Percentiles rank a stretch among this genome's conserved stretches.
Conservation (phyloP, 768 basidiomycete species). For the Lactarius sp. region DNA sequence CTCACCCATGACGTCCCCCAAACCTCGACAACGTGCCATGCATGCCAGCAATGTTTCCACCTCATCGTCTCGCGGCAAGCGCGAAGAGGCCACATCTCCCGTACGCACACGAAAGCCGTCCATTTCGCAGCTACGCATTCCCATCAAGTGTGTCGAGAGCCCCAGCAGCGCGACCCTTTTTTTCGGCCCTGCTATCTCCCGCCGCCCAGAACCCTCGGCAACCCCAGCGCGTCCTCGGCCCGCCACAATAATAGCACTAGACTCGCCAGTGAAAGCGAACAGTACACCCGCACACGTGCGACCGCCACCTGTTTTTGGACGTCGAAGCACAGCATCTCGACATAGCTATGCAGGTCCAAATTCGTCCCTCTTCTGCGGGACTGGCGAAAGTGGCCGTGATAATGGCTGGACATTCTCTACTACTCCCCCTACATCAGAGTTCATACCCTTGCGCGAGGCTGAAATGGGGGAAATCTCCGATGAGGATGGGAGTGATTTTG, state of each 20-base stretch:
- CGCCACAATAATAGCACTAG: slow-evolving; percentile 17
- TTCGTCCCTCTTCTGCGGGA: slow-evolving; percentile 7
- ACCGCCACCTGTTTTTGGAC: slow-evolving; percentile 10
- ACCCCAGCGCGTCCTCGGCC: slow-evolving; percentile 16
- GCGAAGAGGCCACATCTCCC: slow-evolving; percentile 16
- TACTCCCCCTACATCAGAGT: slow-evolving; percentile 8
- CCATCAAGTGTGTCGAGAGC: slow-evolving; percentile 17
- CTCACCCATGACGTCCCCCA: slow-evolving; percentile 21
- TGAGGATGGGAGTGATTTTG: slow-evolving; percentile 22
- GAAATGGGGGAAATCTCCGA: slow-evolving; percentile 25
- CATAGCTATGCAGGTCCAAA: slow-evolving; percentile 22
- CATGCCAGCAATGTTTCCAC: slow-evolving; percentile 19
- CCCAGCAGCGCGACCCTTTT: slow-evolving; percentile 24
- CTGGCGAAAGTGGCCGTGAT: not conserved
- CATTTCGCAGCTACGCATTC: slow-evolving; percentile 15
- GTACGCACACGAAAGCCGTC: slow-evolving; percentile 21
- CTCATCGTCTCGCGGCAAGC: slow-evolving; percentile 19
- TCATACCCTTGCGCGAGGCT: slow-evolving; percentile 6
- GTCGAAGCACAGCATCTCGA: not conserved
- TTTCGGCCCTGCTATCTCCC: slow-evolving; percentile 24
- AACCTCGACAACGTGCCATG: slow-evolving; percentile 20
- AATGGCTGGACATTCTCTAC: not conserved
- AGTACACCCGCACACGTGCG: slow-evolving; percentile 16
- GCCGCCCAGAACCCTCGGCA: not conserved
- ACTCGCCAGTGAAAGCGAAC: slow-evolving; percentile 15